phyloP scores from a whole-genome alignment of 495 filamentous ascomycete genomes.

The Apiosordaria backusii region DNA sequence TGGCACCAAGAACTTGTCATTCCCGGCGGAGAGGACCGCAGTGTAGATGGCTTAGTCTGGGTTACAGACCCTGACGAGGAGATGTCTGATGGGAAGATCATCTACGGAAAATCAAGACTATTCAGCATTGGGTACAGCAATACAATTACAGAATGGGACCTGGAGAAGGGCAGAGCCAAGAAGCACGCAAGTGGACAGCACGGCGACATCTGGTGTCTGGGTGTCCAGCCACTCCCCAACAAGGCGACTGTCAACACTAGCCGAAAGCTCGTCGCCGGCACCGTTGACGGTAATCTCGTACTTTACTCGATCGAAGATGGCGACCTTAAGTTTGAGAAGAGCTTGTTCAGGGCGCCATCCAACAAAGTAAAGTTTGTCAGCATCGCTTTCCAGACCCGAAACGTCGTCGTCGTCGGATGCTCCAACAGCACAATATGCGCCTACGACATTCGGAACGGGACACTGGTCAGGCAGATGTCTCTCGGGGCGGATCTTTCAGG shows the following conservation, averaged over 20 bases:
- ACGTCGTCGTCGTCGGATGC: constrained; percentile 82
- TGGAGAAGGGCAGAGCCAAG: constrained; percentile 68
- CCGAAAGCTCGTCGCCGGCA: constrained; percentile 74
- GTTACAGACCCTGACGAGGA: constrained; percentile 75
- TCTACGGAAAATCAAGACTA: constrained; percentile 73
- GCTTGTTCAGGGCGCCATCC: constrained; percentile 66
- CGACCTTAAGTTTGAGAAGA: constrained; percentile 67
- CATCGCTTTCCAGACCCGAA: constrained; percentile 78
- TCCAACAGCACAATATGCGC: constrained; percentile 88
- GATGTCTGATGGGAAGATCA: constrained; percentile 55
- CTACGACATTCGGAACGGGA: constrained; percentile 78
- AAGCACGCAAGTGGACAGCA: constrained; percentile 87
- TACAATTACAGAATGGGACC: constrained; percentile 90
- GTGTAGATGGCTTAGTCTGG: constrained; percentile 89
- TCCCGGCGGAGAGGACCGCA: constrained; percentile 77
- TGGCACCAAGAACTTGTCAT: constrained; percentile 91
- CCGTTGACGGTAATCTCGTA: constrained; percentile 85
- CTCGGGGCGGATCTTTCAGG: constrained; percentile 71
- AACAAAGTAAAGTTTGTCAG: constrained; percentile 85
- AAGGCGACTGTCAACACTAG: constrained; percentile 14
- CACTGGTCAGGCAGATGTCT: constrained; percentile 73
- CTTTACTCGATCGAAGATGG: constrained; percentile 79
- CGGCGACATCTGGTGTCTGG: constrained; percentile 94
- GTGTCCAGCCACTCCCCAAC: constrained; percentile 65
- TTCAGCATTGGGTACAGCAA: constrained; percentile 96